Evolutionary conservation across 2,329 filamentous ascomycete species (phyloP).

Genomic region (Epichloe brachyelytri): DNA sequence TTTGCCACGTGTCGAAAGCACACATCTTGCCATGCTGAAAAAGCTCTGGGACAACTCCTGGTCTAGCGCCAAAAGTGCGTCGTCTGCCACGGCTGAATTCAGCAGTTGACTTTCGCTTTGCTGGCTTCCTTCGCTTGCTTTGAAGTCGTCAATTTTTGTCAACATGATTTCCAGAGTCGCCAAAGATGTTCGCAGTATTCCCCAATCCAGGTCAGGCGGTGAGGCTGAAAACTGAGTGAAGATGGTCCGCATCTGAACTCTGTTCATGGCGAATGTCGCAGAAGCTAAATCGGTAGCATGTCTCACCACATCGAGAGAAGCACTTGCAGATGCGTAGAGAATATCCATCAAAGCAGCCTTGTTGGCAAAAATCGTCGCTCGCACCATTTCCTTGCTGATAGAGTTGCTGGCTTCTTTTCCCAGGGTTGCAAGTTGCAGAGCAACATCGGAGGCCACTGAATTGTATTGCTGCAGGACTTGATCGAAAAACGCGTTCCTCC

Average conservation of each 20-base stretch:
- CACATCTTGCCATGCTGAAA: constrained; percentile 33
- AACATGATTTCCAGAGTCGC: constrained; percentile 36
- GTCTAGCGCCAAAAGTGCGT: constrained; percentile 34
- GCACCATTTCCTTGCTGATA: constrained; percentile 32
- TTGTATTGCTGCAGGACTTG: constrained; percentile 45
- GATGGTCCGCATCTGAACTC: constrained; percentile 36
- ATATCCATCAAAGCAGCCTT: constrained; percentile 40
- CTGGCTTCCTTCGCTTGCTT: constrained; percentile 24
- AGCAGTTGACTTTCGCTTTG: constrained; percentile 24
- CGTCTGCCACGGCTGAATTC: constrained; percentile 31
- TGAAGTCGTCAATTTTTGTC: constrained; percentile 29
- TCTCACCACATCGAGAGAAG: constrained; percentile 38
- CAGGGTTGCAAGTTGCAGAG: constrained; percentile 39
- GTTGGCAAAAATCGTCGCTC: constrained; percentile 38
- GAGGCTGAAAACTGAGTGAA: constrained; percentile 34
- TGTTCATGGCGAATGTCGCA: constrained; percentile 36
- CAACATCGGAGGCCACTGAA: constrained; percentile 41
- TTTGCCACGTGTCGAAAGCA: constrained; percentile 16
- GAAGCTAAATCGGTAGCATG: constrained; percentile 32
- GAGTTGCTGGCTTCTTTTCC: constrained; percentile 30
- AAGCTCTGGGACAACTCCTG: constrained; percentile 32
- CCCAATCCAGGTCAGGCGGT: constrained; percentile 34
- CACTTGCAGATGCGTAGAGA: constrained; percentile 32
- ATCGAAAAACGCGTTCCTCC: constrained; percentile 46
- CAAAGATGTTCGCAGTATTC: constrained; percentile 30